Base-by-base conservation (phyloP, 257 asterid genomes). In the Solanum peruvianum region DNA sequence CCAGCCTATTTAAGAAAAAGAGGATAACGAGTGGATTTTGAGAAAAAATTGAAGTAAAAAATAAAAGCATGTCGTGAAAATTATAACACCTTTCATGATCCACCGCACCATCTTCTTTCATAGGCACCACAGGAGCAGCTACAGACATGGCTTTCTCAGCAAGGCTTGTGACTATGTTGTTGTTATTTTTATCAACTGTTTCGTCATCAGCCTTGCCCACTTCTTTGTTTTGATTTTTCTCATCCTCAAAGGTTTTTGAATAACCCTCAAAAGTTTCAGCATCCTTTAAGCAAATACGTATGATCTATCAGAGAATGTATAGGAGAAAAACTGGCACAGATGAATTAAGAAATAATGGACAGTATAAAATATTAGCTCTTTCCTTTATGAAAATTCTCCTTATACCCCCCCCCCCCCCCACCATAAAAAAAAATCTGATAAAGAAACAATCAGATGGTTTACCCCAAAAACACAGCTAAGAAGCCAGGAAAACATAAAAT, bases 61-160 rank as follows among this genome's bases (percentile, higher is more conserved):
- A 27, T 44, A 7, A 44, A 23, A 75, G 67, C 80, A 86, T 83
- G 31, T 16, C 75, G 14, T 71, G n/a, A 42, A 76, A 67, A 72
- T 77, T 35, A 67, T 83, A 90, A 66, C 88, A 97, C 99, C 98
- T 97, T 45, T 95, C 98, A 14, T 97, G 99, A 93, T 97, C 99
- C 89, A 97, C 94, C 91, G 83, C 92, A 86, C 99, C 99, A 88
- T 90, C 98, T 91, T 93, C 96, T 88, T 92, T 97, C 71, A 92
- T 90, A 84, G 99, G 99, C 78, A 96, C 95, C 91, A 96, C 93
- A 66, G 99, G 99, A 91, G 97, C 90, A 90, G 99, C 99, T 89
- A 97, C 97, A 85, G 98, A 94, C 97, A 97, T 91, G 87, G 98
- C 99, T 92, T 96, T 97, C 93, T 96, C 98, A 18, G 99, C 97